phyloP scores from a whole-genome alignment of 306 rosid species.

The Canavalia gladiata region DNA sequence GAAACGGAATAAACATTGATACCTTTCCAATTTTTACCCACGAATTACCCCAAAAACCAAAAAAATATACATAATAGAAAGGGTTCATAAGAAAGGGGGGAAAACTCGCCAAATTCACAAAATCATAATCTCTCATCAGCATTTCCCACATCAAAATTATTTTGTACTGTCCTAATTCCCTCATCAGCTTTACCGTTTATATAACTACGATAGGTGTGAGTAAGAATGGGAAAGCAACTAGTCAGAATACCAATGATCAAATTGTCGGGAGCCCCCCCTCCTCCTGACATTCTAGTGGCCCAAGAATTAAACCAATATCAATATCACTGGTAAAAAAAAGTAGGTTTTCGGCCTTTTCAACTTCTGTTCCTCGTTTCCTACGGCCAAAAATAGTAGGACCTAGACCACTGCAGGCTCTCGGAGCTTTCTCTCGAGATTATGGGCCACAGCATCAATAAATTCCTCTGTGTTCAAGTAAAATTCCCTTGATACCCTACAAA shows the following conservation, averaged over 20 bases:
- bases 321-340: constrained; percentile 5
- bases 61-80: background rate
- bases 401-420: constrained; percentile 56
- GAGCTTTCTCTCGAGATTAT: constrained; percentile 70
- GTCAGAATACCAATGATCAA: constrained; percentile 16
- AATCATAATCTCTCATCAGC: background rate
- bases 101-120: background rate
- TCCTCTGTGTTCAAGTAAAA: constrained; percentile 86
- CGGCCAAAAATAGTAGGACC: background rate
- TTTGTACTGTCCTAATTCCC: constrained; percentile 1
- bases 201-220: background rate
- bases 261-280: background rate
- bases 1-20: background rate
- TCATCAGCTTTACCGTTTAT: background rate
- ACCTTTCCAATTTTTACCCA: too few relatives aligned
- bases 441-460: constrained; percentile 83
- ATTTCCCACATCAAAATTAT: background rate
- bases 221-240: constrained; percentile 26
- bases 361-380: background rate
- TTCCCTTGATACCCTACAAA: constrained; percentile 84
- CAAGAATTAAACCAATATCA: constrained; percentile 8
- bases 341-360: background rate
- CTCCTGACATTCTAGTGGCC: background rate
- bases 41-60: background rate
- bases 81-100: background rate